These are phyloP conservation scores for Cyathus olla DNA, from an alignment of 1,284 basidiomycete genomes.

Conservation along the genomic window DNA sequence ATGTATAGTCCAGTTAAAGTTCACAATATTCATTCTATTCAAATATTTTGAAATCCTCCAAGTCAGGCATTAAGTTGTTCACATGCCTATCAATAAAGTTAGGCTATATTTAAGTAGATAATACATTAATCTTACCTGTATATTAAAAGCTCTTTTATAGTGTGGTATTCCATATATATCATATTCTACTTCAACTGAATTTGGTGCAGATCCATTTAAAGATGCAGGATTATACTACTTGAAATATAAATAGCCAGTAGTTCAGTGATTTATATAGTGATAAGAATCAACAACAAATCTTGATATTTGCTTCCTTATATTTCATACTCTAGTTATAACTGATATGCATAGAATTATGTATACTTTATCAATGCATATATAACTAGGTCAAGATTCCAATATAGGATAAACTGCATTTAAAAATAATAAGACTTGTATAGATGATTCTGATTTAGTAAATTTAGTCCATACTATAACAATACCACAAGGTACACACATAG, in stretches of 20 bases:
- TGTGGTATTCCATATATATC: not conserved
- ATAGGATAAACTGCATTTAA: slow-evolving; percentile 23
- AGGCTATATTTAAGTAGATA: not conserved
- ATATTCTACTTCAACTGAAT: slow-evolving; percentile 7
- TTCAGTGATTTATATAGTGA: slow-evolving; percentile 26
- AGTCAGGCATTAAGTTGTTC: slow-evolving; percentile 2
- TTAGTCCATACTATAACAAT: slow-evolving; percentile 32
- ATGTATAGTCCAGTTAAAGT: slow-evolving; percentile 5
- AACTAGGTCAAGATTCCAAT: slow-evolving; percentile 18
- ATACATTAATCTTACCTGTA: slow-evolving; percentile 1
- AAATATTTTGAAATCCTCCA: not conserved
- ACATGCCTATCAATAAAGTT: no score
- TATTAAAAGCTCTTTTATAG: slow-evolving; percentile 6
- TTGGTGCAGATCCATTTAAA: slow-evolving; percentile 13
- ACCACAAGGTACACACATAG: slow-evolving; percentile 30
- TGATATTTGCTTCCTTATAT: slow-evolving; percentile 19
- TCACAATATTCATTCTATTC: not conserved
- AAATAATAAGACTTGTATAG: slow-evolving; percentile 29
- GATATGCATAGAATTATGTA: slow-evolving; percentile 21
- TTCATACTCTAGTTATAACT: slow-evolving; percentile 15
- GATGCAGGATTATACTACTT: slow-evolving; percentile 21
- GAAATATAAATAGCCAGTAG: slow-evolving; percentile 14
- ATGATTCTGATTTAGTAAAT: slow-evolving; percentile 35
- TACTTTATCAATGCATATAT: slow-evolving; percentile 34
- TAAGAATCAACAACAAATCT: slow-evolving; percentile 26